Percentiles rank a stretch among this genome's conserved stretches.
Conservation (phyloP, 2,329 filamentous ascomycete species). For the Beauveria pseudobassiana region DNA sequence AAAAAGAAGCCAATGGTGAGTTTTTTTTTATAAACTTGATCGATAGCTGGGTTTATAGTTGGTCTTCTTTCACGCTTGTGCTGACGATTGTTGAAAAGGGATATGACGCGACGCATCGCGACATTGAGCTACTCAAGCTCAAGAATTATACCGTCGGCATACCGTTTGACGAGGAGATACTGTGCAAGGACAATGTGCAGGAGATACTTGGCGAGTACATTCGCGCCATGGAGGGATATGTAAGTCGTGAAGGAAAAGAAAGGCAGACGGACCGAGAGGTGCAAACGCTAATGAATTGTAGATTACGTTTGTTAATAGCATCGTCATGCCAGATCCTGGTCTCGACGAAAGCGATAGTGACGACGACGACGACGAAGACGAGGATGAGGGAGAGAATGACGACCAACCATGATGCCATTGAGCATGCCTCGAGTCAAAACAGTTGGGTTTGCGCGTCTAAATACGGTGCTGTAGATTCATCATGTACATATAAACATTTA, state of each 20-base stretch:
- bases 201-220: conserved; percentile 59
- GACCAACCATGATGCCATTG: not conserved
- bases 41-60: no score
- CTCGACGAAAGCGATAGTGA: conserved; percentile 34
- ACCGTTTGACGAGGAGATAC: conserved; percentile 57
- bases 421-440: no score
- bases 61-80: not conserved
- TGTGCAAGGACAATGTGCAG: conserved; percentile 55
- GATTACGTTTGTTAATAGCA: conserved; percentile 64
- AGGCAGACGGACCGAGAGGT: not conserved
- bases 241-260: conserved; percentile 38
- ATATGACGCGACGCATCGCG: conserved; percentile 64
- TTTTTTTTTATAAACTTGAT: not conserved
- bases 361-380: conserved; percentile 26
- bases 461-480: not conserved
- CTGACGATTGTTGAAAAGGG: conserved; percentile 42
- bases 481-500: not conserved
- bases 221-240: conserved; percentile 66
- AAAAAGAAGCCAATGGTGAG: conserved; percentile 81
- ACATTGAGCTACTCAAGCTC: conserved; percentile 75
- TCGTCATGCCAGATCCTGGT: conserved; percentile 63
- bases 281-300: conserved; percentile 23
- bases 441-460: not conserved
- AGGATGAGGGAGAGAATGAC: conserved; percentile 9
- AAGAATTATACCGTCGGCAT: conserved; percentile 69